Conservation (phyloP, 306 rosid genomes). For the Coriaria nepalensis region DNA sequence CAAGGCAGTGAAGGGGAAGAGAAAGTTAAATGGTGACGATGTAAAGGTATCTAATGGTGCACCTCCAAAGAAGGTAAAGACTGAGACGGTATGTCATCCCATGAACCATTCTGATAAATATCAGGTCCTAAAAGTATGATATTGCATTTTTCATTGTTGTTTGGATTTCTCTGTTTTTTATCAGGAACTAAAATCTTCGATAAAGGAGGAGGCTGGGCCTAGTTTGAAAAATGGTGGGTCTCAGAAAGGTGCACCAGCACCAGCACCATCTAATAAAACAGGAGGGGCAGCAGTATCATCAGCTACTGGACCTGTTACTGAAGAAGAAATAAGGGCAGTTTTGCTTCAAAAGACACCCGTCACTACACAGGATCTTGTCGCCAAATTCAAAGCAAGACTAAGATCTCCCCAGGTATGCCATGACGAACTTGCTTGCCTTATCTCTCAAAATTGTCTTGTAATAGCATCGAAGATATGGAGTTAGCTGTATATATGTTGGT, state of each 20-base stretch:
- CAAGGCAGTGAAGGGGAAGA: conserved; percentile 67
- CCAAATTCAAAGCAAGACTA: conserved; percentile 71
- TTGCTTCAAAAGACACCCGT: conserved; percentile 67
- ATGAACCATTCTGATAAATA: background rate
- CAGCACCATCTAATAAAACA: conserved; percentile 30
- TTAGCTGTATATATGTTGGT: background rate
- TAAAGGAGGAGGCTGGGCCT: conserved; percentile 37
- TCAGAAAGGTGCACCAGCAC: conserved; percentile 34
- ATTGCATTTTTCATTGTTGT: background rate
- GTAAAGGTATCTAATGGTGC: conserved; percentile 43
- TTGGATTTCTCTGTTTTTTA: conserved; percentile 1
- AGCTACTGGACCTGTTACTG: conserved; percentile 68
- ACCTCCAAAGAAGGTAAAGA: conserved; percentile 75
- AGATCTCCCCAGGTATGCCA: conserved; percentile 48
- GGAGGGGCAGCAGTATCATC: conserved; percentile 20
- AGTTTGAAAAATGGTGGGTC: conserved; percentile 39
- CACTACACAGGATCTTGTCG: conserved; percentile 88
- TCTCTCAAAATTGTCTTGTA: background rate
- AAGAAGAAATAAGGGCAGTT: conserved; percentile 86
- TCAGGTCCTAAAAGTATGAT: too few relatives aligned
- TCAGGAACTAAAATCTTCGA: conserved; percentile 56
- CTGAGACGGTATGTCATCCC: conserved; percentile 55
- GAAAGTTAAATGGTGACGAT: conserved; percentile 63
- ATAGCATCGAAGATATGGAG: background rate
- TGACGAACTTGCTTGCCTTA: background rate